Conservation (phyloP, 2,329 filamentous ascomycete genomes). For the Aspergillus piperis region DNA sequence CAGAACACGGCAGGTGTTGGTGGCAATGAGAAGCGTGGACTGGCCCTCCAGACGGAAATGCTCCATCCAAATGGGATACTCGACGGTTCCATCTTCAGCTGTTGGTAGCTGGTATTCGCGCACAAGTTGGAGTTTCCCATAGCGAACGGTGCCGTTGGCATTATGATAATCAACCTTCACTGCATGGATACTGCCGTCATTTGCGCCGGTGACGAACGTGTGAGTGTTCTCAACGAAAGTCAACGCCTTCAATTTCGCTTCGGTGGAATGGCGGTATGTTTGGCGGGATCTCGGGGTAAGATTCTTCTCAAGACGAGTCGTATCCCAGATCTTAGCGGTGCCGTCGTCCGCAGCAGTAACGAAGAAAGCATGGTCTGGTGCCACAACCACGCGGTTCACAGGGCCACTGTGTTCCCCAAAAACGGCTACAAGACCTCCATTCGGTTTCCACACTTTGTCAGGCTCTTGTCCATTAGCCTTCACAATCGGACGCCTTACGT, state of each 20-base stretch:
- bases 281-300: slow-evolving; percentile 84
- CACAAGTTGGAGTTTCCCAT: slow-evolving; percentile 74
- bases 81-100: slow-evolving; percentile 49
- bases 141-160: slow-evolving; percentile 63
- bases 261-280: slow-evolving; percentile 73
- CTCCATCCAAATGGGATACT: slow-evolving; percentile 86
- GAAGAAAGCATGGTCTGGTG: slow-evolving; percentile 93
- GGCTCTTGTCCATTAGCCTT: slow-evolving; percentile 55
- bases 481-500: slow-evolving; percentile 54
- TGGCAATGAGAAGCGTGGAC: slow-evolving; percentile 84
- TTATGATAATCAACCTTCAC: slow-evolving; percentile 75
- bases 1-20: slow-evolving; percentile 78
- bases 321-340: slow-evolving; percentile 90
- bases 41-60: slow-evolving; percentile 81
- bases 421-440: slow-evolving; percentile 79
- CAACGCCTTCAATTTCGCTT: slow-evolving; percentile 73
- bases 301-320: slow-evolving; percentile 84
- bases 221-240: slow-evolving; percentile 94
- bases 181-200: slow-evolving; percentile 85
- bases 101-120: slow-evolving; percentile 72
- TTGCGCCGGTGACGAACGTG: slow-evolving; percentile 87
- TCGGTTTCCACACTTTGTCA: slow-evolving; percentile 75
- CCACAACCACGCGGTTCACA: slow-evolving; percentile 77
- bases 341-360: slow-evolving; percentile 92
- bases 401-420: slow-evolving; percentile 84